Conservation (phyloP, 257 asterid genomes). For the Nicotiana tomentosiformis region DNA sequence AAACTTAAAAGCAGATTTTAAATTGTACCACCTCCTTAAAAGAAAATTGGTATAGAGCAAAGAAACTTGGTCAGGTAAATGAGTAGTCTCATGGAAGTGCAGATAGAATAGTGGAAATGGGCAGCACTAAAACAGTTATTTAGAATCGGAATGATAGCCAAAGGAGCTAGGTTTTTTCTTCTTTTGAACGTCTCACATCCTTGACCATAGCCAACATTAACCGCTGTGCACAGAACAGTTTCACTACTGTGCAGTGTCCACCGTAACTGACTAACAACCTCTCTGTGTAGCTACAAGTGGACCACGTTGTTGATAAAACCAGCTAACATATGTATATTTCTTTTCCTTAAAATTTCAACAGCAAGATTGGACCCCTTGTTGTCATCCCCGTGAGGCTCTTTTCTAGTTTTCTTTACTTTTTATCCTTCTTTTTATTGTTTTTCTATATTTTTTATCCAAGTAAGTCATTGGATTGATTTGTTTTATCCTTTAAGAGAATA, state of each 20-base stretch:
- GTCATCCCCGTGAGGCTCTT: not conserved
- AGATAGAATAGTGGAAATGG: not conserved
- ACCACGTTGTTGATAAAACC: not conserved
- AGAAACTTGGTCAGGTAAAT: not conserved
- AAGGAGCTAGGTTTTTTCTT: not conserved
- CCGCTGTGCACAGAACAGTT: not conserved
- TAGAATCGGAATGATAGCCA: not conserved
- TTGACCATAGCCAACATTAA: not conserved
- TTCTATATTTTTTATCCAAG: slow-evolving; percentile 1
- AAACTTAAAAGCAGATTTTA: not conserved
- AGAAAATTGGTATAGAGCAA: not conserved
- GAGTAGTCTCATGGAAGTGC: not conserved
- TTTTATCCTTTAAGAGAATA: not conserved
- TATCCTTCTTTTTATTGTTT: not conserved
- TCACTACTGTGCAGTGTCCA: not conserved
- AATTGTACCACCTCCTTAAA: not conserved
- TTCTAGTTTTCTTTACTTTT: not conserved
- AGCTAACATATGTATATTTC: not conserved
- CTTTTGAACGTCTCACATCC: not conserved
- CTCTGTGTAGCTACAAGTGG: not conserved
- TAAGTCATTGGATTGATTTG: not conserved
- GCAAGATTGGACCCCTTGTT: not conserved
- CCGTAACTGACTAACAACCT: not conserved
- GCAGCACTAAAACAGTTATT: not conserved
- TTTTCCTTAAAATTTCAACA: not conserved